Evolutionary conservation across 2,329 filamentous ascomycete species (phyloP), one percentile per base, ranked within the genome.

Genomic region (Penicillium italicum): DNA sequence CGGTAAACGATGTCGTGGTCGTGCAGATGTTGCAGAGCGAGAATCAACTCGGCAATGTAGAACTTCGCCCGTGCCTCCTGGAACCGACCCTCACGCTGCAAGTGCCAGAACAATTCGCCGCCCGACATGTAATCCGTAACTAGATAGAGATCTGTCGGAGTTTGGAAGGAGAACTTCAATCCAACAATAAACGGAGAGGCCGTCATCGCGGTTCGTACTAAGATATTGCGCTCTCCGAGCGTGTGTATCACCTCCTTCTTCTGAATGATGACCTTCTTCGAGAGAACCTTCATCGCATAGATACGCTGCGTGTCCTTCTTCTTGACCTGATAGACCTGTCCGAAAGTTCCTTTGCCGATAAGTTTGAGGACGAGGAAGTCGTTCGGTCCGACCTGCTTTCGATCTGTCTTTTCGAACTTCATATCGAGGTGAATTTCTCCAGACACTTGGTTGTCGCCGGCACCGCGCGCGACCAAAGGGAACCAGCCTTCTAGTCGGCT

Each of bases 41-140:
- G 80, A 63, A 99, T 97, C 59, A 99, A 84, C 75, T 99, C 94
- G 16, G 94, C 94, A 72, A 97, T 97, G 77, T 99, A 99, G 73
- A 99, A 99, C 76, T 97, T 97, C 63, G 94, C 94, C 24, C 94
- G 86, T 66, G 87, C 89, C 78, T 97, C 94, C 63, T 94, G 88
- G 74, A 99, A 99, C 30, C 93, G 88, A 48, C 93, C 93, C 72
- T 97, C 94, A 71, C 96, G 96, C 72, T 99, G 94, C 56, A 99
- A 77, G 78, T 99, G 94, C 93, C 94, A 99, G 76, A 99, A 99
- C 1, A 99, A 81, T 74, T 99, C 94, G 55, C 94, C 94, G 37
- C 94, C 94, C 16, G 94, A 99, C 94, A 99, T 97, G 79, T 97
- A 99, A 72, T 97, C 94, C 5, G 94, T 97, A 14, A 99, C 94